Evolutionary conservation across 2,329 filamentous ascomycete species (phyloP), one percentile per base, ranked within the genome.

Genomic region (Xylariaceae sp.): DNA sequence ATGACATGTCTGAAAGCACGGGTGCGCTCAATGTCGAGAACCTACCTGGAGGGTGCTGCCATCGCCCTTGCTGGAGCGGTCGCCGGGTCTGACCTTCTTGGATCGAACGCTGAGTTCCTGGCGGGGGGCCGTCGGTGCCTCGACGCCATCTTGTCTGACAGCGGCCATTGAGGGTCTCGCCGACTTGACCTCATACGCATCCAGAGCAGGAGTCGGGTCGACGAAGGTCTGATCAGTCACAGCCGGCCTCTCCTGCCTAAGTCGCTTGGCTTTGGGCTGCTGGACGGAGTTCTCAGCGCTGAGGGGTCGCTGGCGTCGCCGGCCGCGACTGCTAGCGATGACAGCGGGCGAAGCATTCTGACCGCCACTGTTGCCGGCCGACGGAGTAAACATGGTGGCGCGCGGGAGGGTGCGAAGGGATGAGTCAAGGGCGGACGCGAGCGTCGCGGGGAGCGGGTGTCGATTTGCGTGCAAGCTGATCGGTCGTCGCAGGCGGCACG

Each of bases 21-120:
- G 15, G n/a, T n/a, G 17, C n/a, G 3, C n/a, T 35, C 26, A 44
- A n/a, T 30, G 13, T 19, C 19, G 13, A 32, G n/a, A n/a, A 57
- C 71, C 35, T 63, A 84, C 80, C 60, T 86, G 55, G 47, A 81
- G 66, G 40, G 77, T 65, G 46, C 75, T 80, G 19, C 77, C 75
- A 52, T 86, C 80, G 30, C 77, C 78, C 55, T 83, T 84, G 47
- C 64, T 68, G 28, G 67, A 64, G 46, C 80, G 70, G 50, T 84
- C 77, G 40, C 67, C 67, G n/a, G 68, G 61, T 50, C 78, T 78
- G 29, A 67, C 53, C 54, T 80, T 81, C 53, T 80, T 81, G 8
- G 72, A 67, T 41, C 77, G 68, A 24, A 80, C 64, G 37, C 65
- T 74, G 29, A 77, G 65, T 47, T 80, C 75, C 45, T 66, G 70